A percentile compares a stretch with the other conserved stretches of the same genome.
Conservation (phyloP, 2,329 filamentous ascomycete species). For the Fusarium sp. region DNA sequence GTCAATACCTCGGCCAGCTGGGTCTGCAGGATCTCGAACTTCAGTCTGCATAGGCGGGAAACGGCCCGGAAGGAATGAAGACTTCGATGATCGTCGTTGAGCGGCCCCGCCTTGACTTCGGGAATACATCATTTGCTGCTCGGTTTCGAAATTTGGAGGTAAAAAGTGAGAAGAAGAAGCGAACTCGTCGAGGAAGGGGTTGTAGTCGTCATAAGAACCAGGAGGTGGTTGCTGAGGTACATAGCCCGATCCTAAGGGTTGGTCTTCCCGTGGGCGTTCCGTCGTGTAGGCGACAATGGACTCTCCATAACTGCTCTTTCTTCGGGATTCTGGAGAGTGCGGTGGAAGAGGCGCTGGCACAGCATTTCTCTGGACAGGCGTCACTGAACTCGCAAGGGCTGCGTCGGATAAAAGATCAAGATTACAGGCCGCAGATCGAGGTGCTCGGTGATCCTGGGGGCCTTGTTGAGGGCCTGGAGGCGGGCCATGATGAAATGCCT, state of each 20-base stretch:
- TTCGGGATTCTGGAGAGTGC: conserved; percentile 55
- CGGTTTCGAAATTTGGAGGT: conserved; percentile 66
- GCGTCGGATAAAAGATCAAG: conserved; percentile 70
- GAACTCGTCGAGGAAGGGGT: conserved; percentile 70
- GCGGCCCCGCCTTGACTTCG: conserved; percentile 56
- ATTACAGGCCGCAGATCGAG: conserved; percentile 65
- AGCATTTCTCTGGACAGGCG: conserved; percentile 64
- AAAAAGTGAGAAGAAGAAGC: conserved; percentile 66
- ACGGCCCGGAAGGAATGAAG: conserved; percentile 65
- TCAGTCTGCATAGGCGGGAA: conserved; percentile 68
- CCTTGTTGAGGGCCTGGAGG: conserved; percentile 53
- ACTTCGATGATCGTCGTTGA: conserved; percentile 59
- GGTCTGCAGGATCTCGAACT: conserved; percentile 56
- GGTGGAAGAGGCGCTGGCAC: conserved; percentile 59
- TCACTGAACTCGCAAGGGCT: conserved; percentile 68
- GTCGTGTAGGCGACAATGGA: conserved; percentile 57
- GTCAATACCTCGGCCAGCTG: conserved; percentile 45
- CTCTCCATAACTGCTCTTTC: conserved; percentile 63
- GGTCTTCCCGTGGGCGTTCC: conserved; percentile 63
- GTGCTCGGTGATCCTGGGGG: conserved; percentile 61
- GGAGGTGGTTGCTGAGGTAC: conserved; percentile 47
- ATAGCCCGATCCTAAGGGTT: conserved; percentile 56
- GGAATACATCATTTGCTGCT: conserved; percentile 66
- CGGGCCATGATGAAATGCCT: conserved; percentile 57
- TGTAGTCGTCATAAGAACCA: conserved; percentile 66